These are phyloP conservation scores for Stephania cephalantha DNA, from an alignment of 164 flowering plant species.

Conservation along the genomic window DNA sequence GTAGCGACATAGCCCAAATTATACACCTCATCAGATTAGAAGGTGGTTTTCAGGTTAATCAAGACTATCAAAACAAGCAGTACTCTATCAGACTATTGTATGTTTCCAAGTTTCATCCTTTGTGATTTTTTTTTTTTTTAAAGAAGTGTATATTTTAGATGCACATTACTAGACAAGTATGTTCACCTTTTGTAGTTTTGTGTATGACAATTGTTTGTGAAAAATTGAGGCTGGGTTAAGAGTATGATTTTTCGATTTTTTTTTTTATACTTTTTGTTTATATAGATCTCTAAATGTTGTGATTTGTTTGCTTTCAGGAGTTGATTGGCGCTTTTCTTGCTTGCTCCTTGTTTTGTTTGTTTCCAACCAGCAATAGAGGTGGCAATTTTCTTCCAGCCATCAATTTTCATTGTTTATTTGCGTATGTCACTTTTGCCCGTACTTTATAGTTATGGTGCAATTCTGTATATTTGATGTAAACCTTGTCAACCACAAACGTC, in stretches of 20 bases:
- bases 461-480: not conserved
- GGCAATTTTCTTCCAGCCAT: conserved; percentile 59
- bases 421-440: conserved; percentile 47
- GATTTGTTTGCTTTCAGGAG: conserved; percentile 47
- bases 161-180: too few relatives aligned
- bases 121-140: too few relatives aligned
- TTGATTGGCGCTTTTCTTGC: conserved; percentile 76
- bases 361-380: conserved; percentile 55
- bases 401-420: conserved; percentile 86
- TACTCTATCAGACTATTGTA: too few relatives aligned
- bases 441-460: conserved; percentile 4
- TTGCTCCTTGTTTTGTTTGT: conserved; percentile 87
- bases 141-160: too few relatives aligned
- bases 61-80: too few relatives aligned
- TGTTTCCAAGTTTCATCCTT: too few relatives aligned
- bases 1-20: not conserved
- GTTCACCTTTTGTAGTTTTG: too few relatives aligned
- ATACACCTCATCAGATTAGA: too few relatives aligned
- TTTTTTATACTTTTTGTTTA: not conserved
- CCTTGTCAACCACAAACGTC: not conserved
- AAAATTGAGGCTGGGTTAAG: too few relatives aligned
- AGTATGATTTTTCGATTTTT: not conserved
- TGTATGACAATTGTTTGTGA: too few relatives aligned
- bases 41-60: not conserved
- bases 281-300: not conserved